A percentile compares a stretch with the other conserved stretches of the same genome.
Evolutionary conservation across 495 filamentous ascomycete genomes (phyloP).

Genomic region (Penicillium subrubescens): DNA sequence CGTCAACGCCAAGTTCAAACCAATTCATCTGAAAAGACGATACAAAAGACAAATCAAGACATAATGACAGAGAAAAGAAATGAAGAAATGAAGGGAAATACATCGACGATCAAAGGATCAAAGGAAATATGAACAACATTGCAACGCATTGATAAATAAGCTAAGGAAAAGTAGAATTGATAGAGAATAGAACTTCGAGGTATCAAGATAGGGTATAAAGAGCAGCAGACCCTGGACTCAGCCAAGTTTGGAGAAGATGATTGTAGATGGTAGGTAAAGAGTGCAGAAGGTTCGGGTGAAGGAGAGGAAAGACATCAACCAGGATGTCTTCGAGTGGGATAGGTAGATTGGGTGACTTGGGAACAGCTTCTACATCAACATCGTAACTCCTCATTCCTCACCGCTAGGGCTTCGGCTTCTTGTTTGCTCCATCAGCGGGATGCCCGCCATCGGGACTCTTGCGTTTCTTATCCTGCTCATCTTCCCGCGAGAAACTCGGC

Average conservation of each 20-base stretch:
- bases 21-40: background rate
- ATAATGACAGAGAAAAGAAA: slow-evolving; percentile 7
- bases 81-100: background rate
- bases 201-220: slow-evolving; percentile 31
- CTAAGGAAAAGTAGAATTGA: slow-evolving; percentile 1
- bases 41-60: background rate
- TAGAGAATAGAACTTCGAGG: slow-evolving; percentile 1
- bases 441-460: slow-evolving; percentile 54
- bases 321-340: slow-evolving; percentile 6
- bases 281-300: slow-evolving; percentile 3
- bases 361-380: background rate
- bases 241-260: slow-evolving; percentile 16
- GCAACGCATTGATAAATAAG: background rate
- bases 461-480: slow-evolving; percentile 55
- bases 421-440: slow-evolving; percentile 39
- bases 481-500: slow-evolving; percentile 66
- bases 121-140: background rate
- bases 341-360: background rate
- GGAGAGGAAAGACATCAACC: slow-evolving; percentile 10
- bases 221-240: slow-evolving; percentile 21
- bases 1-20: slow-evolving; percentile 14
- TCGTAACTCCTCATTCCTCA: background rate
- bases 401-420: slow-evolving; percentile 50
- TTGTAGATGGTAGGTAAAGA: background rate
- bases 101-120: background rate